These are phyloP conservation scores for Russula ochroleuca DNA, from an alignment of 768 basidiomycete genomes.

Conservation along the genomic window DNA sequence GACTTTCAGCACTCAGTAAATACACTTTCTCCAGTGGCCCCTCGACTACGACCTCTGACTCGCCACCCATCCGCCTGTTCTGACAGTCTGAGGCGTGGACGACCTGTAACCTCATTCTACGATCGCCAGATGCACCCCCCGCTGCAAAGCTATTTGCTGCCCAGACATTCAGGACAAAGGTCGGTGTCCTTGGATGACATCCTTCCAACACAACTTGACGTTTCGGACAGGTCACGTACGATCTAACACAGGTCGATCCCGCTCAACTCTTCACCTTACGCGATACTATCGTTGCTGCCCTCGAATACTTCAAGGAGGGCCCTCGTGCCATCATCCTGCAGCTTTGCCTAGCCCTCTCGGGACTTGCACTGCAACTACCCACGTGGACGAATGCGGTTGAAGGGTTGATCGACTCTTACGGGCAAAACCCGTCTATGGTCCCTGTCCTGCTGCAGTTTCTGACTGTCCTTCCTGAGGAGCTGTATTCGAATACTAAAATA, in stretches of 20 bases:
- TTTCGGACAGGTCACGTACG: constrained; percentile 80
- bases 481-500: constrained; percentile 77
- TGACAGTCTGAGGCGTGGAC: constrained; percentile 95
- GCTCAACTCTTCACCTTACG: constrained; percentile 72
- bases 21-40: constrained; percentile 67
- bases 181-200: constrained; percentile 36
- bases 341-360: constrained; percentile 83
- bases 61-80: constrained; percentile 52
- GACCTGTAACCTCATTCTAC: constrained; percentile 87
- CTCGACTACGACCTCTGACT: constrained; percentile 58
- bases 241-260: constrained; percentile 81
- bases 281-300: constrained; percentile 77
- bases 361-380: constrained; percentile 84
- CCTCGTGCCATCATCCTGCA: constrained; percentile 84
- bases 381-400: constrained; percentile 80
- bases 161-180: constrained; percentile 94
- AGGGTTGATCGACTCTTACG: constrained; percentile 79
- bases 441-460: constrained; percentile 84
- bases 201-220: constrained; percentile 6
- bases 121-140: constrained; percentile 67
- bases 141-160: constrained; percentile 92
- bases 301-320: constrained; percentile 68
- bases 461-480: constrained; percentile 86
- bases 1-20: constrained; percentile 99
- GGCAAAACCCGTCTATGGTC: constrained; percentile 78